These are phyloP conservation scores for Penicillium goetzii DNA, from an alignment of 495 filamentous ascomycete genomes.

Conservation along the genomic window DNA sequence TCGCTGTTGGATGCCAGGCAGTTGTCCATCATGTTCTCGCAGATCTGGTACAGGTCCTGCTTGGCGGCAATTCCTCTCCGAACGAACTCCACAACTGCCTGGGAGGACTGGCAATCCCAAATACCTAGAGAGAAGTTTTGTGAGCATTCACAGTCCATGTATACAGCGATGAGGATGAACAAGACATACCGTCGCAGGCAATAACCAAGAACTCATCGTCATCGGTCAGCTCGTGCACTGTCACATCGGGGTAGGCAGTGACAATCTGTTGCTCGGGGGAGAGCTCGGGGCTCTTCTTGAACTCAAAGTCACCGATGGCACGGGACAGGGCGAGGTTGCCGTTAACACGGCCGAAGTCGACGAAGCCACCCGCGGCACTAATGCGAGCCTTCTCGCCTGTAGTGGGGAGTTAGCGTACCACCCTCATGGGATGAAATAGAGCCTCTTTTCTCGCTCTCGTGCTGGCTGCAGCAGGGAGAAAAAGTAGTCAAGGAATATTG, in stretches of 20 bases:
- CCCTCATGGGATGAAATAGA: constrained; percentile 6
- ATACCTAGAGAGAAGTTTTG: constrained; percentile 65
- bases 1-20: constrained; percentile 96
- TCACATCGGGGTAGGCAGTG: constrained; percentile 93
- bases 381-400: constrained; percentile 95
- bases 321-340: constrained; percentile 97
- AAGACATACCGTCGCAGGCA: constrained; percentile 86
- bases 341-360: constrained; percentile 98
- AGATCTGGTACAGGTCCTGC: constrained; percentile 89
- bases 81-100: constrained; percentile 96
- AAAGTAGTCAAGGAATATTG: background rate
- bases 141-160: background rate
- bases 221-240: constrained; percentile 81
- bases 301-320: constrained; percentile 98
- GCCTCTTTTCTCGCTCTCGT: background rate
- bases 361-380: constrained; percentile 92
- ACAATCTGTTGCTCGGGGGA: constrained; percentile 97
- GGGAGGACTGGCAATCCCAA: constrained; percentile 99
- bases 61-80: constrained; percentile 92
- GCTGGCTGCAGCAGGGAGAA: background rate
- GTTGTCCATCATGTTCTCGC: constrained; percentile 99
- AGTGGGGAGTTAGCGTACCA: constrained; percentile 22
- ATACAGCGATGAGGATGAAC: background rate
- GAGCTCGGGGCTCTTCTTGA: constrained; percentile 98
- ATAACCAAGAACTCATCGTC: constrained; percentile 98